Percentiles rank a stretch among this genome's conserved stretches.
These are phyloP conservation scores for Lentinula guzmanii DNA, from an alignment of 768 basidiomycete species.

Conservation along the genomic window DNA sequence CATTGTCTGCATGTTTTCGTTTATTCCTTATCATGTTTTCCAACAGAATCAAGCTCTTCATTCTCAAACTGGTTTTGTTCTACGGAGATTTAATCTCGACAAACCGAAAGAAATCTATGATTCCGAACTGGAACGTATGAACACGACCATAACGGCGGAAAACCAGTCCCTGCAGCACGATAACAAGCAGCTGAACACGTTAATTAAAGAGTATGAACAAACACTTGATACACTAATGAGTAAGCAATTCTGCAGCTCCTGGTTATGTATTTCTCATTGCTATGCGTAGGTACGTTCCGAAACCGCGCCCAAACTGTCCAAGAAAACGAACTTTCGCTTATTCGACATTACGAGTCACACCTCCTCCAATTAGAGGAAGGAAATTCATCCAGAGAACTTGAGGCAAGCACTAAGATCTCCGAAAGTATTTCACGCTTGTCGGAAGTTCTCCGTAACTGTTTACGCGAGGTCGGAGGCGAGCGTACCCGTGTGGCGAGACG, in stretches of 20 bases:
- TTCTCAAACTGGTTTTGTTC: slow-evolving; percentile 8
- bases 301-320: slow-evolving; percentile 89
- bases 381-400: slow-evolving; percentile 50
- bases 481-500: slow-evolving; percentile 20
- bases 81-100: slow-evolving; percentile 6
- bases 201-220: slow-evolving; percentile 96
- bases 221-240: slow-evolving; percentile 95
- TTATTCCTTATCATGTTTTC: slow-evolving; percentile 83
- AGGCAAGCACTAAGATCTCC: slow-evolving; percentile 58
- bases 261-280: background rate
- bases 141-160: slow-evolving; percentile 67
- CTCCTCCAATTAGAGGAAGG: slow-evolving; percentile 74
- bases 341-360: slow-evolving; percentile 86
- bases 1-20: slow-evolving; percentile 50
- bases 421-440: slow-evolving; percentile 68
- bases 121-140: slow-evolving; percentile 86
- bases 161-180: slow-evolving; percentile 86
- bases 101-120: slow-evolving; percentile 74
- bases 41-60: slow-evolving; percentile 38
- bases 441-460: slow-evolving; percentile 56
- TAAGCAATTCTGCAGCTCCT: slow-evolving; percentile 13
- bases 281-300: slow-evolving; percentile 56
- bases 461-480: slow-evolving; percentile 70
- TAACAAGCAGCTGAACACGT: slow-evolving; percentile 87
- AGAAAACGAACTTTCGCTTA: slow-evolving; percentile 82